Base-by-base conservation (phyloP, 345 rosid genomes). In the Lepidium aucheri region DNA sequence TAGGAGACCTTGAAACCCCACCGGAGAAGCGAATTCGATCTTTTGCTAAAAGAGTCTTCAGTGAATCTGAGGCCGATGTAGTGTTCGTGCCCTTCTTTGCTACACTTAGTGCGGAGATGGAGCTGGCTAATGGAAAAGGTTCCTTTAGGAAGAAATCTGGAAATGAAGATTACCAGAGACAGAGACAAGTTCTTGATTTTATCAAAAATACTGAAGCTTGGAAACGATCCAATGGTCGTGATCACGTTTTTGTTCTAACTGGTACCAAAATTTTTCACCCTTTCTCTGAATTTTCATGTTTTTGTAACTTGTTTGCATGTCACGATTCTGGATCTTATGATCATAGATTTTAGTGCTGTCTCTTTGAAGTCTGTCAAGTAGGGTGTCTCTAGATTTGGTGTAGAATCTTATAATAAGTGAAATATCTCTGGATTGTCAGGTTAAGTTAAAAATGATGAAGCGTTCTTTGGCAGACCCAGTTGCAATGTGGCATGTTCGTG, bases 391-490 rank as follows among this genome's bases (percentile, higher is more conserved):
- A 69, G 47, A 51, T 50, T 28, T 53, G 69, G 50, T 66, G 66
- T 79, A 79, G 81, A 63, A 78, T 38, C 81, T 82, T 85, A 63
- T 86, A 26, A 76, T 82, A 59, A 65, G 72, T 76, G 69, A 81
- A 28, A 6, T 10, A 77, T 74, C 59, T 82, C 63, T 80, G 79
- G 72, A 73, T 83, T 69, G 62, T 80, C 85, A 84, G 89, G 91
- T 82, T 57, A 57, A 75, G 82, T 85, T 87, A 85, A 85, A 28
- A 85, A 82, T 62, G 79, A 81, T 86, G 85, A 84, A 78, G 86
- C 86, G 74, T 86, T 85, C 72, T 89, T 88, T 94, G 89, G 87
- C 99, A 94, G 99, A 94, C 97, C 97, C 97, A 5, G 93, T 90
- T 72, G 96, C 97, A 51, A 86, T 90, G 96, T 90, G 99, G 99